Conservation (phyloP, 495 filamentous ascomycete genomes). For the Neurospora sp. region DNA sequence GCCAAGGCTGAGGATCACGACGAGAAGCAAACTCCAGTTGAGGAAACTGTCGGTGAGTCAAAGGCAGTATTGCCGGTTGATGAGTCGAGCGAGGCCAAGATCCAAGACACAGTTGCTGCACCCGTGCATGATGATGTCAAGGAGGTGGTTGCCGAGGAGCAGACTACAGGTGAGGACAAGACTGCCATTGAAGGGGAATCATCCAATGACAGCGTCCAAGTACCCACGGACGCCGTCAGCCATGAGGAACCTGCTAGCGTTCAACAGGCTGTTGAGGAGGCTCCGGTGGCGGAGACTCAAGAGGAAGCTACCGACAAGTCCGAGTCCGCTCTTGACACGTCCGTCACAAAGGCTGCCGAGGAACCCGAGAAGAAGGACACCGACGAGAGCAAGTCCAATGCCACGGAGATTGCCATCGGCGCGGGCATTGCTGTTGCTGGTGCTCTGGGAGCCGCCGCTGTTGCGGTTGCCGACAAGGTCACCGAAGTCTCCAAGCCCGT, state of each 20-base stretch:
- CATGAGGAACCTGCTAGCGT: neutral
- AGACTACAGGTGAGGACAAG: slow-evolving; percentile 2
- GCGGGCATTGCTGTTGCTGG: slow-evolving; percentile 13
- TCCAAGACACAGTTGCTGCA: slow-evolving; percentile 3
- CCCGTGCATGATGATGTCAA: neutral
- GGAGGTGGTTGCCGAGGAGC: neutral
- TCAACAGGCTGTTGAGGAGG: neutral
- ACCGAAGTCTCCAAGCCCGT: slow-evolving; percentile 3
- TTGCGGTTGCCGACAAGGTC: slow-evolving; percentile 11
- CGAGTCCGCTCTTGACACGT: slow-evolving; percentile 1
- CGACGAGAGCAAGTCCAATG: neutral
- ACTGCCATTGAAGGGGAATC: slow-evolving; percentile 1
- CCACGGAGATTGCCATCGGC: slow-evolving; percentile 17
- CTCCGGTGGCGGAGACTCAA: neutral
- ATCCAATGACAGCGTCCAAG: neutral
- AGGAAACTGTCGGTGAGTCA: slow-evolving; percentile 3
- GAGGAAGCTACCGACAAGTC: slow-evolving; percentile 3
- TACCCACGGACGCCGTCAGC: neutral
- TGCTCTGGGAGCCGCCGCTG: slow-evolving; percentile 12
- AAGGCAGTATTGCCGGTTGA: neutral
- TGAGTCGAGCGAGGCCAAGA: neutral
- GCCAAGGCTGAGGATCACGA: neutral
- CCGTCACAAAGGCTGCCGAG: slow-evolving; percentile 3
- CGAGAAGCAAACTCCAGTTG: slow-evolving; percentile 3
- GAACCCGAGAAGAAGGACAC: neutral